Evolutionary conservation across 163 green algal species (phyloP), one percentile per base, ranked within the genome.

Genomic region (Scenedesmus sp.): DNA sequence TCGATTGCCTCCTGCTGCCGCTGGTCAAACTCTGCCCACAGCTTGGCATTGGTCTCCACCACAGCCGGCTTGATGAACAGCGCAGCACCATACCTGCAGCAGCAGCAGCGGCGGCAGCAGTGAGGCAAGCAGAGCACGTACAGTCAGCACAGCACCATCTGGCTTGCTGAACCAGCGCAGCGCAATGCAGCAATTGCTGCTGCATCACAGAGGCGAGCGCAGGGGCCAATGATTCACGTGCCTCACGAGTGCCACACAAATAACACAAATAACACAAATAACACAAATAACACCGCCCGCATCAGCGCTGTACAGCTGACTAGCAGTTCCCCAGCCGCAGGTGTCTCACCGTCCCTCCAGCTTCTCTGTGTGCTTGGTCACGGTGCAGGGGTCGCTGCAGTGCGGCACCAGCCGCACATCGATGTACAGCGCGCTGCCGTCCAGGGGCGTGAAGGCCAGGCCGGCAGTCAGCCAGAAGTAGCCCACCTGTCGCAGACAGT

Each of bases 351-450:
- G 23, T 57, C n/a, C 67, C 70, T 82, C 59, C 10, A 82, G 15
- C 12, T 0, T 60, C 7, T 77, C 60, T 18, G n/a, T 52, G n/a
- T 3, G 4, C 60, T 23, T 56, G 9, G 23, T 67, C 23, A 88
- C 23, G 2, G 16, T 12, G 82, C 82, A 88, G 82, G 82, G 54
- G 34, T 86, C 87, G 10, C 52, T 62, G 34, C 87, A 73, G 87
- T 91, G 87, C 10, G 87, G 79, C 46, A 91, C 87, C 56, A 91
- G 87, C 59, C 87, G 55, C 73, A 91, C 87, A 85, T 91, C 87
- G 57, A 91, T 91, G 67, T 74, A 91, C 46, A 91, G 87, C 2
- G 87, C 87, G 57, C 87, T 91, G 87, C 87, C 87, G 8, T 81
- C n/a, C 0, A 52, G 70, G 16, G 87, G 87, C 9, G 73, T 26